Base-by-base conservation (phyloP, 176 grass and related monocot genomes). In the Aegilops bicornis region DNA sequence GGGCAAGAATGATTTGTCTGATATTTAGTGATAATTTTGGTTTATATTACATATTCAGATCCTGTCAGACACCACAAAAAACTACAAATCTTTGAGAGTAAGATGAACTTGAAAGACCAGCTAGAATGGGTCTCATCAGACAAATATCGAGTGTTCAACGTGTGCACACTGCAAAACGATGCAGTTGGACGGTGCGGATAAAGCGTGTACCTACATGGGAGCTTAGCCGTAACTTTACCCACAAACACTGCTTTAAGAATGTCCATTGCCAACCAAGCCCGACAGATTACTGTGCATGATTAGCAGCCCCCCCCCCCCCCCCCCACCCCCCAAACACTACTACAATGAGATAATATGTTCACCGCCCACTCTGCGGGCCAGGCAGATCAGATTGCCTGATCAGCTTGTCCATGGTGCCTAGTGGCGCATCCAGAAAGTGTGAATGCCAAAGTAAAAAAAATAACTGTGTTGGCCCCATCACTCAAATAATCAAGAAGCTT, bases 161-260 rank as follows among this genome's bases (percentile, higher is more conserved):
- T 79, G 45, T 36, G 22, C 79, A 78, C 7, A 68, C 43, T 62
- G 37, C 33, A 79, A 20, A 20, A 73, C 0, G 0, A 54, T 54
- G 50, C 50, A 19, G 50, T 19, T 19, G 16, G 50, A 54, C 6
- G 50, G 50, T 7, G 50, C 50, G 7, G 6, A 54, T 54, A 54
- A 54, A 19, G 6, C 5, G 5, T 52, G 47, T 15, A 15, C 13
- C 47, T 52, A 6, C 15, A 52, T 17, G 48, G 48, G 15, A 52
- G 48, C 48, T 52, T 52, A 52, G 48, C 48, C 48, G 16, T 16
- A 52, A 52, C 15, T 52, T 52, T 17, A 5, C 59, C 78, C 36
- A 61, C 8, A 84, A 84, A 75, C 75, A 79, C 24, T 76, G 70
- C 62, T 60, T 36, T 63, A 77, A 83, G 79, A 58, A 35, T 54